Base-by-base conservation (phyloP, 495 filamentous ascomycete genomes). In the Filosporella fistucella region DNA sequence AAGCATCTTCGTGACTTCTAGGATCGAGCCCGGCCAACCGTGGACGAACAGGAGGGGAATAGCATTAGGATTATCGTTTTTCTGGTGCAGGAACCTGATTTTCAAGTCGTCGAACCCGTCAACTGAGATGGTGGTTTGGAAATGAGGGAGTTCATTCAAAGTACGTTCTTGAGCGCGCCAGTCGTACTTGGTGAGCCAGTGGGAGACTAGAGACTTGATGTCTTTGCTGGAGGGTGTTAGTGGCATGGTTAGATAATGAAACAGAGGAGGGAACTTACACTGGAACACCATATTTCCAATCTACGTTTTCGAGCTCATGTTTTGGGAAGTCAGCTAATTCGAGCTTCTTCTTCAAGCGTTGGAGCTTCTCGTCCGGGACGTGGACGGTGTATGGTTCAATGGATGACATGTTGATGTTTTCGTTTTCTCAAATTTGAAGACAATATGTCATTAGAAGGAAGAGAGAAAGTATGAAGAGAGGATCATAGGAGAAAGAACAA, bases 1-100 rank as follows among this genome's bases (percentile, higher is more conserved):
- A 2, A 88, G 65, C 29, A 88, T 63, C 52, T 82, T 82, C 17
- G 65, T 69, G 1, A 77, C 80, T 62, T 87, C 83, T 43, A 85
- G 51, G 61, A 86, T 86, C 28, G 61, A 56, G 11, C 73, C 57
- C 6, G 59, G 49, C 23, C 77, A 80, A 12, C 79, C 78, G 59
- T 83, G 79, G 9, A 78, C 58, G 46, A 81, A 81, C 10, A 83
- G 58, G 32, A 83, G 51, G 0, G 78, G 78, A 40, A 83, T 70
- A 0, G 77, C 76, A 32, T 65, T 63, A 7, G 63, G 39, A n/a
- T 59, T 64, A 4, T 56, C 49, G 43, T 68, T 74, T 20, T 64
- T 65, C 45, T 82, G 68, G 58, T 83, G 77, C 30, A 80, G 52
- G 45, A 75, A 76, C 42, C 74, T 70, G 14, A 75, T 69, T 70